Evolutionary conservation across 2,329 filamentous ascomycete species (phyloP), one percentile per base, ranked within the genome.

Genomic region (Pezicula radicicola): DNA sequence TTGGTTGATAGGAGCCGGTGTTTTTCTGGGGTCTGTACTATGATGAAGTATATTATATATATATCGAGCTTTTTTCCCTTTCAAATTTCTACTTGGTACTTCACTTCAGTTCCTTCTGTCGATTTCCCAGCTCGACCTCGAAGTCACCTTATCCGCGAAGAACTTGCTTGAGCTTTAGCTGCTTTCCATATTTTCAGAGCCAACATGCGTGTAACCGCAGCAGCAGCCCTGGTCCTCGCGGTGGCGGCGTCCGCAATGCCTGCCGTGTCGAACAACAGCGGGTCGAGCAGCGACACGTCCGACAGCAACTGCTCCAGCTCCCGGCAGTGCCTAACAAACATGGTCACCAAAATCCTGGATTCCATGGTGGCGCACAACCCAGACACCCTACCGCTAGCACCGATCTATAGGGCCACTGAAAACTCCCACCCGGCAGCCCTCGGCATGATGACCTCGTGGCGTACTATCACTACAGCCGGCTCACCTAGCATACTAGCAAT

Each of bases 341-440:
- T 51, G n/a, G 53, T 55, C 28, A 50, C 30, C 44, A 4, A 55
- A 13, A 55, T 51, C 40, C 40, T 55, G 50, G 49, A 55, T 51
- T 50, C 47, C 47, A 50, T 49, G 51, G 47, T 53, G 41, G 51
- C 48, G 30, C 54, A 51, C 47, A 37, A 51, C 36, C 46, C 51
- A 27, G 19, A 50, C 47, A 50, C 10, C 37, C 47, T 52, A 21
- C 53, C 50, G 35, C 30, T 53, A 41, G 53, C 53, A 52, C 48
- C 15, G 19, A 27, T 55, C 39, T 54, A 54, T 46, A 49, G 35
- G 27, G 51, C 51, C n/a, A 52, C 51, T 4, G 50, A 55, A 45
- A 52, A 53, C 47, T 60, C 56, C 19, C 56, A 59, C 49, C 56
- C 57, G 12, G 57, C 57, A 47, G 57, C 56, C 9, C 54, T 60